Evolutionary conservation across 2,329 filamentous ascomycete genomes (phyloP).

Genomic region (Aspergillus tubingensis): DNA sequence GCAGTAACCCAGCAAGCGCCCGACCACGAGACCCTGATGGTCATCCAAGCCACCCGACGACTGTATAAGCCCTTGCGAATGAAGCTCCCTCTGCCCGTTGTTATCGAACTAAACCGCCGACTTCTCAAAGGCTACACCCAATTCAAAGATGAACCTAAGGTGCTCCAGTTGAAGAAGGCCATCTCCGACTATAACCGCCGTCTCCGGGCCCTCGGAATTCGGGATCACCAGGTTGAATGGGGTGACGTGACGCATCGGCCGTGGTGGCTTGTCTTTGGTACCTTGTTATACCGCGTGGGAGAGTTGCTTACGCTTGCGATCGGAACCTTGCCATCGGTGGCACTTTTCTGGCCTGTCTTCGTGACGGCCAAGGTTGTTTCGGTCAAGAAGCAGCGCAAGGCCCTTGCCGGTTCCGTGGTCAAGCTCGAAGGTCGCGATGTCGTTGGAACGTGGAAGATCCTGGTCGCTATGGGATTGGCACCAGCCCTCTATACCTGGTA

Average conservation of each 20-base stretch:
- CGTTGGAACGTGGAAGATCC: conserved; percentile 90
- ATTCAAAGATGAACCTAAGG: conserved; percentile 87
- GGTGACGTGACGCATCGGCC: conserved; percentile 67
- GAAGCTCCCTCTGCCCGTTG: conserved; percentile 86
- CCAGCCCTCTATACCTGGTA: conserved; percentile 82
- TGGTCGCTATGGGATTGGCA: conserved; percentile 81
- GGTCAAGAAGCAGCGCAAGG: conserved; percentile 76
- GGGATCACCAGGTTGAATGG: conserved; percentile 89
- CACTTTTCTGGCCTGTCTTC: conserved; percentile 88
- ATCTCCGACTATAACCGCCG: conserved; percentile 86
- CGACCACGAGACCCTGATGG: conserved; percentile 94
- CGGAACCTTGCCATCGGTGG: conserved; percentile 79
- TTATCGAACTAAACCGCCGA: conserved; percentile 90
- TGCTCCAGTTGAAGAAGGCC: conserved; percentile 71
- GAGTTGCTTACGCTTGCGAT: conserved; percentile 77
- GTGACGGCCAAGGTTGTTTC: conserved; percentile 81
- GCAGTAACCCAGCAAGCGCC: conserved; percentile 86
- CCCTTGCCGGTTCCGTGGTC: conserved; percentile 80
- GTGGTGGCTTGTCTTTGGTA: conserved; percentile 67
- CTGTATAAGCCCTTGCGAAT: conserved; percentile 94
- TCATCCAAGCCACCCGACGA: conserved; percentile 89
- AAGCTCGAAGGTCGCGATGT: conserved; percentile 88
- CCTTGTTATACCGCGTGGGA: conserved; percentile 74
- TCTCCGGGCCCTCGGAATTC: conserved; percentile 80
- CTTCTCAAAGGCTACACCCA: conserved; percentile 88